These are phyloP conservation scores for Corchorus capsularis DNA, from an alignment of 345 rosid species.

Conservation along the genomic window DNA sequence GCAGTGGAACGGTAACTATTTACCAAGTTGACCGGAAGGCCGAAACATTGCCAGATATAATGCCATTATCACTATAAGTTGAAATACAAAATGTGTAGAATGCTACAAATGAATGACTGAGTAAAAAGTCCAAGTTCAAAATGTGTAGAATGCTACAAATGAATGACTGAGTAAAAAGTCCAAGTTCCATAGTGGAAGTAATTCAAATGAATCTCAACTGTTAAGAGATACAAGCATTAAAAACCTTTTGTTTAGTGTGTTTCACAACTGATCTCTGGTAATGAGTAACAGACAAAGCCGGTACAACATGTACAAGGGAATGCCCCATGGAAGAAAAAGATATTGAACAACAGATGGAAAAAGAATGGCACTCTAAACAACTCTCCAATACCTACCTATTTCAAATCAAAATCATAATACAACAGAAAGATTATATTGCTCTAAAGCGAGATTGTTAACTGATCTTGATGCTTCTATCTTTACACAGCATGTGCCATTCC, in stretches of 20 bases:
- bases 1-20: background rate
- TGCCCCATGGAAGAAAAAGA: background rate
- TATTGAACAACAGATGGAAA: background rate
- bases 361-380: background rate
- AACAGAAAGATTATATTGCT: slow-evolving; percentile 22
- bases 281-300: slow-evolving; percentile 22
- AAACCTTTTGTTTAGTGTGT: background rate
- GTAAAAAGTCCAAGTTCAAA: background rate
- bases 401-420: slow-evolving; percentile 24
- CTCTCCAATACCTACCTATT: slow-evolving; percentile 26
- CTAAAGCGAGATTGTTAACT: slow-evolving; percentile 23
- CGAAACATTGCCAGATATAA: background rate
- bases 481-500: slow-evolving; percentile 93
- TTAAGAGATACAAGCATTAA: background rate
- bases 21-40: background rate
- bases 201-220: background rate
- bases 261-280: slow-evolving; percentile 16
- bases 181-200: background rate
- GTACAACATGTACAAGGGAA: slow-evolving; percentile 35
- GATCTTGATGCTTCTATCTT: slow-evolving; percentile 62
- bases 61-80: background rate
- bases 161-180: too few relatives aligned
- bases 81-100: background rate
- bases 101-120: background rate
- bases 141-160: background rate